Base-by-base conservation (phyloP, 176 grass and related monocot species). In the Urochloa ruziziensis region DNA sequence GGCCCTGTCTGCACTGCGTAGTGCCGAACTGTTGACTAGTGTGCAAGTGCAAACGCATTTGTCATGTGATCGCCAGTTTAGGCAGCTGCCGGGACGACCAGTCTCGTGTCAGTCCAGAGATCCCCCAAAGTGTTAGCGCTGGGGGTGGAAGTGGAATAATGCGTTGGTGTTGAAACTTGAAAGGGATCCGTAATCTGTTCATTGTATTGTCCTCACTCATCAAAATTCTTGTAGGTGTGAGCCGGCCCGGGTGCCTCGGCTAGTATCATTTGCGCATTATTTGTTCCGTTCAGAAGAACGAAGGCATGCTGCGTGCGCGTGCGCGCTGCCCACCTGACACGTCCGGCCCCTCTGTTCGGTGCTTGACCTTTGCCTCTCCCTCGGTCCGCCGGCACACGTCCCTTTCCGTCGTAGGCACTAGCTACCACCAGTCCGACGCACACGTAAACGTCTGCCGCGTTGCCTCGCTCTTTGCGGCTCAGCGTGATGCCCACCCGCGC, bases 21-120 rank as follows among this genome's bases (percentile, higher is more conserved):
- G 17, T 4, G 76, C 76, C 76, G 18, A 79, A 64, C 40, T 79
- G 40, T 63, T 79, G 76, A 79, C 76, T 79, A 10, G 17, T 10
- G 58, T 33, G 58, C 57, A 0, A 10, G 58, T 33, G 58, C 57
- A 0, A 10, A 30, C 5, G 3, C 11, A 15, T 11, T 24, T 11
- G 54, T 24, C 54, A 25, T 58, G 52, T 24, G 54, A 58, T 25
- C n/a, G n/a, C 0, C 2, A 25, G 54, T 24, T 25, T 25, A 25
- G 56, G 12, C 56, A 11, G 56, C 51, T 1, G 25, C n/a, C 24
- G 56, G 56, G 56, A 25, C n/a, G 56, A 12, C 21, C 10, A 8
- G 24, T 27, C n/a, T 59, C 56, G n/a, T 27, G 56, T 13, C 56
- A 13, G n/a, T 59, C 56, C 56, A 59, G n/a, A 59, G 10, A 59